Percentiles rank a stretch among this genome's conserved stretches.
These are phyloP conservation scores for Saccharomycodes ludwigii DNA, from an alignment of 805 yeast genomes.

Conservation along the genomic window DNA sequence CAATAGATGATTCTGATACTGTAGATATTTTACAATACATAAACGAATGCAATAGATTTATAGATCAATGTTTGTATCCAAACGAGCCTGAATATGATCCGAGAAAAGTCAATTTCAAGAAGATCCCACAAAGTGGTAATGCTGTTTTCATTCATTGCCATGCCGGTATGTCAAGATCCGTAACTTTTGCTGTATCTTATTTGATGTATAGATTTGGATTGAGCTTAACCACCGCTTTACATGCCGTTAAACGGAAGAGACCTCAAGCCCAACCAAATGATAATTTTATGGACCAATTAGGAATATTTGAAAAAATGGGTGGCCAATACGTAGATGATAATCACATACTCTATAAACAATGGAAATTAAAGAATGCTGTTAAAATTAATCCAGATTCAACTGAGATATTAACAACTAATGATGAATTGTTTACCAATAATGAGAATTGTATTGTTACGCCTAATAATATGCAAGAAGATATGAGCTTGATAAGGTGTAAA, in stretches of 20 bases:
- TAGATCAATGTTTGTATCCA: slow-evolving; percentile 49
- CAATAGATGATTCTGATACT: slow-evolving; percentile 59
- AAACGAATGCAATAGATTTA: slow-evolving; percentile 50
- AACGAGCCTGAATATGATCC: slow-evolving; percentile 24
- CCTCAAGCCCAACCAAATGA: slow-evolving; percentile 56
- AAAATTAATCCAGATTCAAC: slow-evolving; percentile 28
- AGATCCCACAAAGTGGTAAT: slow-evolving; percentile 27
- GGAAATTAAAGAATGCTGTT: slow-evolving; percentile 27
- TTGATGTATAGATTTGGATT: slow-evolving; percentile 68
- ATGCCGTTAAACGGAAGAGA: slow-evolving; percentile 61
- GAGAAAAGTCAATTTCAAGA: slow-evolving; percentile 17
- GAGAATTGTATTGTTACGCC: slow-evolving; percentile 9
- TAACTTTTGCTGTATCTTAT: slow-evolving; percentile 76
- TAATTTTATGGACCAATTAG: slow-evolving; percentile 61
- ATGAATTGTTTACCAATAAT: slow-evolving; percentile 21
- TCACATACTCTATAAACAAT: slow-evolving; percentile 30
- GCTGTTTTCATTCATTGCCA: slow-evolving; percentile 62
- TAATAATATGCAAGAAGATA: slow-evolving; percentile 14
- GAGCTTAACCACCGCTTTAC: slow-evolving; percentile 47
- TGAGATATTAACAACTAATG: slow-evolving; percentile 15
- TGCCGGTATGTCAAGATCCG: slow-evolving; percentile 89
- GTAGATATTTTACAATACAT: slow-evolving; percentile 55
- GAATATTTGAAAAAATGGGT: slow-evolving; percentile 40
- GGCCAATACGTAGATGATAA: slow-evolving; percentile 21
- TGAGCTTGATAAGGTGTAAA: slow-evolving; percentile 54